Evolutionary conservation across 2,329 filamentous ascomycete genomes (phyloP), one percentile per base, ranked within the genome.

Genomic region (Plectosphaerella cucumerina): DNA sequence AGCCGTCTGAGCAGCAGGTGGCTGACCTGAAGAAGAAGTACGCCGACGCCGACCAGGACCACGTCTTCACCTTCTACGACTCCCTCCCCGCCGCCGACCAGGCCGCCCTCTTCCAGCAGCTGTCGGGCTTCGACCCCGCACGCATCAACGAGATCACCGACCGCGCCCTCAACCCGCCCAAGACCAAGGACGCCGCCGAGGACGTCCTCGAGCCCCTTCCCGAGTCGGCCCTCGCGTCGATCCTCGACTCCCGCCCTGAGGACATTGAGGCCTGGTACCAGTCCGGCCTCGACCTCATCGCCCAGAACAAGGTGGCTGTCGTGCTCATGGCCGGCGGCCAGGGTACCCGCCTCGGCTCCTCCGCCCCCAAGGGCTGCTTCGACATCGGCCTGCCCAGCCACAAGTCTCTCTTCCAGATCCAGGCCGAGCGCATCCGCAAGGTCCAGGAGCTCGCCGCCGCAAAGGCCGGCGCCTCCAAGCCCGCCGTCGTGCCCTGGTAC

Each of bases 311-410:
- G 68, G 81, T 96, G 37, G 79, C 84, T 31, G 94, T 99, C 17
- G 90, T 99, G 48, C 82, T 99, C 63, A 95, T 99, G 89, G 94
- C 94, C 52, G 94, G 94, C 66, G 94, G 94, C 33, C 94, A 99
- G 75, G 94, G 94, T 57, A 99, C 94, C 55, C 84, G 94, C 56
- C 76, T 99, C 57, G 94, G 94, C 60, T 97, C 91, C 77, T 94
- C 91, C 51, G 93, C 87, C 17, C 94, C 94, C 59, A 99, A 99
- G 78, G 94, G 94, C 51, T 97, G 93, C 81, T 99, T 89, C 73
- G 87, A 99, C 67, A 97, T 99, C 69, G 91, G 91, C 17, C 82
- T 99, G 51, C 90, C 93, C 31, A 96, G 90, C 60, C 75, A 87
- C 66, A 99, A 99, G 78, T 91, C 91, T 15, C 81, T 99, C 53